Evolutionary conservation across 768 basidiomycete species (phyloP), one percentile per base, ranked within the genome.

Genomic region (Termitomyces sp.): DNA sequence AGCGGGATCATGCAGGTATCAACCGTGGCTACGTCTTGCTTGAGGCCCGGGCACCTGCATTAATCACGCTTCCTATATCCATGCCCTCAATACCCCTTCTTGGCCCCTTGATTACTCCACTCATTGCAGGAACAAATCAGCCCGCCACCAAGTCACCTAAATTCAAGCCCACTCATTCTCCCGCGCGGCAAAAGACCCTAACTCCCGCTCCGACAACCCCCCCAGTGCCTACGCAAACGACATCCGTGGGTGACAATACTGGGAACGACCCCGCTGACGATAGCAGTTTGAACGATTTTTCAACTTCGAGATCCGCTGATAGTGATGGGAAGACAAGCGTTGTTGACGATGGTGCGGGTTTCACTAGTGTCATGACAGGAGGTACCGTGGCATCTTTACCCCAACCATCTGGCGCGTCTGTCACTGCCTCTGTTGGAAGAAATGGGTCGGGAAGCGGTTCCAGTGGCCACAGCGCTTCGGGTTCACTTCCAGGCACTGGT

Each of bases 1-100:
- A 29, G 34, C 27, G 29, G 7, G 46, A 53, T 43, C 59, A 63
- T 39, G 39, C 55, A 41, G 61, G 44, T 31, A 26, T 57, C 13
- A 6, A 42, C 6, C 59, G 61, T 39, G 32, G 43, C n/a, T 4
- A 53, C 20, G 42, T 18, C 8, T 42, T 18, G 13, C 34, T 63
- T 16, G 51, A 72, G 10, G 69, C 68, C 48, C 77, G 79, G 59
- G 69, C 70, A 18, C 76, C 77, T 36, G 60, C 69, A 2, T 74
- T 76, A 59, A 66, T 76, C 41, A 70, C 71, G 36, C 63, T 77
- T 3, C 69, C 75, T 32, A 59, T 76, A 26, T 68, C 75, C 8
- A 46, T 77, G 24, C 76, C 76, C 14, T 71, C 76, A 8, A 64
- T 80, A 37, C 77, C 80, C 2, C 48, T 81, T 29, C 62, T 77